Evolutionary conservation across 2,329 filamentous ascomycete genomes (phyloP).

Genomic region (Penicillium hordei): DNA sequence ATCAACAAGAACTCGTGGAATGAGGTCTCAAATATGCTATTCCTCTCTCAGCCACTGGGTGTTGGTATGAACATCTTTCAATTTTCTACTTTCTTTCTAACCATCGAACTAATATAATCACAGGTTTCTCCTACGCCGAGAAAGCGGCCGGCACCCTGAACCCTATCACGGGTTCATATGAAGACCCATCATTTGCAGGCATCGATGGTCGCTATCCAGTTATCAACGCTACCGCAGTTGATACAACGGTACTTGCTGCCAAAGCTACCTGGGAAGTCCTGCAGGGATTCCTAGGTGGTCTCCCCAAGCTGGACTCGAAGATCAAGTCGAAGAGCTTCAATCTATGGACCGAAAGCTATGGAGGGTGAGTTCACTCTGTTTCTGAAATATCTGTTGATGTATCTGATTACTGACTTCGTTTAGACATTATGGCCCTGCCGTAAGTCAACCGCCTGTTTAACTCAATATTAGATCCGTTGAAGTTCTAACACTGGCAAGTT

Average conservation of each 20-base stretch:
- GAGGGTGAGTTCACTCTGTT: conserved; percentile 39
- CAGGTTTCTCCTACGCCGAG: conserved; percentile 39
- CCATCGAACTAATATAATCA: not conserved
- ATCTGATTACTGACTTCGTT: conserved; percentile 15
- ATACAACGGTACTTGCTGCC: conserved; percentile 59
- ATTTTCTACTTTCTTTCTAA: not conserved
- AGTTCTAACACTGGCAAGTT: conserved; percentile 41
- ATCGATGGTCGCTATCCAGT: conserved; percentile 51
- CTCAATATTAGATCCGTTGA: not conserved
- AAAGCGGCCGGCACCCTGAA: conserved; percentile 45
- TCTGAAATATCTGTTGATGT: not conserved
- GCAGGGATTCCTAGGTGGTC: conserved; percentile 54
- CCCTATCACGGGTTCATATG: conserved; percentile 46
- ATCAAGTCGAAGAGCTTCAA: conserved; percentile 57
- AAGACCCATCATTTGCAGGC: conserved; percentile 45
- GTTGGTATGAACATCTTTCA: conserved; percentile 42
- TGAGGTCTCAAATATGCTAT: conserved; percentile 60
- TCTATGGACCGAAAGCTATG: conserved; percentile 59
- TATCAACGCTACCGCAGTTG: conserved; percentile 50
- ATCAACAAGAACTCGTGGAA: conserved; percentile 62
- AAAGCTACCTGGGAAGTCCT: conserved; percentile 56
- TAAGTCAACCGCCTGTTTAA: conserved; percentile 16
- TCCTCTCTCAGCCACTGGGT: conserved; percentile 62
- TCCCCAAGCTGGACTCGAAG: conserved; percentile 51
- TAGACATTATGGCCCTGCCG: conserved; percentile 53